Evolutionary conservation across 208 protist species (phyloP), one percentile per base, ranked within the genome.

Genomic region (Leishmania aethiopica): DNA sequence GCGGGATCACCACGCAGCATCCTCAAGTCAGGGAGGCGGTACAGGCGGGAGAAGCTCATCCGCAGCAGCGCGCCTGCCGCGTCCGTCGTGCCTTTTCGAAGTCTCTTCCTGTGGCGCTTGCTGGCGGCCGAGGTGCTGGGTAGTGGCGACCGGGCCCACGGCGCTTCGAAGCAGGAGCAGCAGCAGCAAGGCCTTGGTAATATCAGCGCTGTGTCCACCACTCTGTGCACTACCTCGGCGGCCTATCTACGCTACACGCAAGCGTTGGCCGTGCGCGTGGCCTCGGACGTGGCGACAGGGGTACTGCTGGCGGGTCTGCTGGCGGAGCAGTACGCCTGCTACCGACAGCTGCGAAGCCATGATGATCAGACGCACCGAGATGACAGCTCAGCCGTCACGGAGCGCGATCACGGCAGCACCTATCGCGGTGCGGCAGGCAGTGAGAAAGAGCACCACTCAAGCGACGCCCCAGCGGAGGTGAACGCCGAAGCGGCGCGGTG

Each of bases 1-100:
- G 37, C 35, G 35, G 77, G 62, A 15, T 80, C 83, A 2, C 83
- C 83, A 42, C 75, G 76, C 35, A 91, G 88, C 51, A 91, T 91
- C 62, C 88, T 91, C 70, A 91, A 91, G 83, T 87, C 88, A 3
- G 88, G 85, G n/a, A 71, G 76, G 35, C 88, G 88, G 49, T 91
- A 88, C 71, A 82, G 79, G 62, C 75, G 80, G 15, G 72, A 83
- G 59, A 82, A 82, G 45, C 83, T 91, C 3, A 74, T 91, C 35
- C 85, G 85, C 8, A 85, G 71, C 83, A 87, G 88, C 55, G 88
- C 88, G 1, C 85, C 88, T 1, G 77, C 88, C 15, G 25, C 64
- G 28, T 89, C 88, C 0, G 81, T 89, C 13, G 75, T 86, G 37
- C 89, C 89, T 1, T 90, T 90, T 62, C 66, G 79, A 53, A 84